A percentile compares a stretch with the other conserved stretches of the same genome.
Conservation (phyloP, 176 grass and related monocot genomes). For the Eragrostis curvula region DNA sequence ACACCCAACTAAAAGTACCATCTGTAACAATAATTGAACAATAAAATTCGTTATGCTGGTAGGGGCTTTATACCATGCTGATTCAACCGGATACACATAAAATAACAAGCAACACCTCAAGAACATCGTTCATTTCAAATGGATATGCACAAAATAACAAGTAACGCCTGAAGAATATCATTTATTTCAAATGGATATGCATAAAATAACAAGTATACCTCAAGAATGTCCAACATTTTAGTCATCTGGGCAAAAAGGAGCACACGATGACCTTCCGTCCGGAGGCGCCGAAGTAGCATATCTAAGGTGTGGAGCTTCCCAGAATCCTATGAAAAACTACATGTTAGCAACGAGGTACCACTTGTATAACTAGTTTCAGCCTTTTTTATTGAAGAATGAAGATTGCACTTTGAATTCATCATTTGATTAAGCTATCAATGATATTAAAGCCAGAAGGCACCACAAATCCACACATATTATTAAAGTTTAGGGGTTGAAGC, state of each 20-base stretch:
- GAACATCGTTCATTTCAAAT: conserved; percentile 1
- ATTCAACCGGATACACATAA: conserved; percentile 20
- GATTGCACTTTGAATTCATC: background rate
- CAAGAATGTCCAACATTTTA: conserved; percentile 99
- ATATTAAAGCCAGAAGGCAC: conserved; percentile 18
- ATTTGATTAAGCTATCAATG: background rate
- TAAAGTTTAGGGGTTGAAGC: too few species aligned
- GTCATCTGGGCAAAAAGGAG: conserved; percentile 99
- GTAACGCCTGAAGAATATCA: conserved; percentile 94
- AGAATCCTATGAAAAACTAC: conserved; percentile 74
- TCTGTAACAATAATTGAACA: background rate
- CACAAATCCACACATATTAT: conserved; percentile 17
- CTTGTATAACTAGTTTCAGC: background rate
- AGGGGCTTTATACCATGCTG: background rate
- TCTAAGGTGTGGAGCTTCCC: conserved; percentile 96
- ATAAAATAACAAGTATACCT: conserved; percentile 63
- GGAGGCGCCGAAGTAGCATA: conserved; percentile 79
- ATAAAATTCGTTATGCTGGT: conserved; percentile 2
- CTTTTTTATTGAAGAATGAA: conserved; percentile 3
- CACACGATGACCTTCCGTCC: conserved; percentile 93
- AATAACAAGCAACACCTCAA: background rate
- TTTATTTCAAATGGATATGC: background rate
- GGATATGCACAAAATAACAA: conserved; percentile 12
- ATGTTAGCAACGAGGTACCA: conserved; percentile 39
- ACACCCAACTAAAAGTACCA: background rate